Conservation (phyloP, 441 rosid genomes). For the Croton setiger region DNA sequence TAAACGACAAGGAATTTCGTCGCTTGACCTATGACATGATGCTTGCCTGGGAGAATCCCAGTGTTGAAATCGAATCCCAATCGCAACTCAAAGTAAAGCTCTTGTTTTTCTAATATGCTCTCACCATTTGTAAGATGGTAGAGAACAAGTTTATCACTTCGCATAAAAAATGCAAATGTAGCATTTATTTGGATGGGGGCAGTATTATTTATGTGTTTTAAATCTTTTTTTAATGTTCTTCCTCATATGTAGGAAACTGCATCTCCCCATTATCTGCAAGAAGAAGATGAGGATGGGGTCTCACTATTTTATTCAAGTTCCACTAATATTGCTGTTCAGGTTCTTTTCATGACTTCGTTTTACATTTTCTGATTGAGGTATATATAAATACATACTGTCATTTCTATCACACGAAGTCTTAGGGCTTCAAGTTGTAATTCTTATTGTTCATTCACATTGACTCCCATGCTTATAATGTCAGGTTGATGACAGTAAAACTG, state of each 20-base stretch:
- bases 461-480: slow-evolving; percentile 20
- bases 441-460: neutral
- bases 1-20: slow-evolving; percentile 67
- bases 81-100: slow-evolving; percentile 36
- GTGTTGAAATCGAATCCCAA: slow-evolving; percentile 41
- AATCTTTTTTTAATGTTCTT: slow-evolving; percentile 8
- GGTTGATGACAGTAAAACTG: slow-evolving; percentile 80
- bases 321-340: slow-evolving; percentile 82
- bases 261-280: slow-evolving; percentile 39
- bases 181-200: no score
- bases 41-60: slow-evolving; percentile 94
- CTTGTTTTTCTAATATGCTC: no score
- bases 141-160: no score
- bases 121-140: no score
- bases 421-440: neutral
- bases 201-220: neutral
- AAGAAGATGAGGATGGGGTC: slow-evolving; percentile 66
- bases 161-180: no score
- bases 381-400: neutral
- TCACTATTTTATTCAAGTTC: slow-evolving; percentile 73
- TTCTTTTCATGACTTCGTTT: slow-evolving; percentile 20
- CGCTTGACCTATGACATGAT: slow-evolving; percentile 84
- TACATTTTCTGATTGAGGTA: neutral
- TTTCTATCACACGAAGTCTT: slow-evolving; percentile 6
- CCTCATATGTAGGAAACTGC: slow-evolving; percentile 44